Evolutionary conservation across 192 early-diverging fungal genomes (phyloP).

Genomic region (Coemansia sp.): DNA sequence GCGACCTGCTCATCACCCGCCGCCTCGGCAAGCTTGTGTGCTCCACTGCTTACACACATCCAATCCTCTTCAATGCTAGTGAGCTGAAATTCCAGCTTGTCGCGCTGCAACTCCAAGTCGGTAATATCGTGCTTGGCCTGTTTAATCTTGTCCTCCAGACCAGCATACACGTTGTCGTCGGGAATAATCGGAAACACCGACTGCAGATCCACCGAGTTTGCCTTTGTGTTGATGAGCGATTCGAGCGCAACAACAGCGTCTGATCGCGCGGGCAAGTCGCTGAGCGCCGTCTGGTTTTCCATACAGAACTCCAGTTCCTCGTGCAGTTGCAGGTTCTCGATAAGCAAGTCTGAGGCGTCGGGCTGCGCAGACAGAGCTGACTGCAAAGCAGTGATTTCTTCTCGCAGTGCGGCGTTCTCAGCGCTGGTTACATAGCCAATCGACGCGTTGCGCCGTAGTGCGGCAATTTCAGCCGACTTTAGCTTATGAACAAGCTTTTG

Average conservation of each 20-base stretch:
- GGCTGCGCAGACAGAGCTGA: constrained; percentile 38
- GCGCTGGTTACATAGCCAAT: constrained; percentile 26
- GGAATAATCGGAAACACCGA: constrained; percentile 42
- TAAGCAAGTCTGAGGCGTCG: constrained; percentile 38
- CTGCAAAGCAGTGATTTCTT: constrained; percentile 45
- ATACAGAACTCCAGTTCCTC: constrained; percentile 23
- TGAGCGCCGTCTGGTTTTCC: constrained; percentile 7
- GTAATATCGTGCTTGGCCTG: constrained; percentile 36
- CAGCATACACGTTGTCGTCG: constrained; percentile 39
- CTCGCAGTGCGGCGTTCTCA: constrained; percentile 44
- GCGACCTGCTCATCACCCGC: constrained; percentile 9
- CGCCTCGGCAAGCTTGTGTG: constrained; percentile 24
- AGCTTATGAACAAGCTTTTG: constrained; percentile 50
- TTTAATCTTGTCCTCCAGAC: constrained; percentile 41
- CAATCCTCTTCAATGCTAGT: constrained; percentile 55
- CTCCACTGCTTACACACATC: constrained; percentile 42
- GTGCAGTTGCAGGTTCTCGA: constrained; percentile 48
- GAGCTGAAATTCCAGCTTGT: constrained; percentile 53
- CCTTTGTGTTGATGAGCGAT: constrained; percentile 21
- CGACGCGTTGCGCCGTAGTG: constrained; percentile 27
- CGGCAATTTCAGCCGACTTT: constrained; percentile 24
- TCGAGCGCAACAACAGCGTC: constrained; percentile 34
- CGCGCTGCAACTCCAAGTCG: constrained; percentile 48
- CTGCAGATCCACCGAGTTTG: constrained; percentile 17
- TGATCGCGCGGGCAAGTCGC: constrained; percentile 11